These are phyloP conservation scores for Clonostachys byssicola DNA, from an alignment of 2,329 filamentous ascomycete genomes.

Conservation along the genomic window DNA sequence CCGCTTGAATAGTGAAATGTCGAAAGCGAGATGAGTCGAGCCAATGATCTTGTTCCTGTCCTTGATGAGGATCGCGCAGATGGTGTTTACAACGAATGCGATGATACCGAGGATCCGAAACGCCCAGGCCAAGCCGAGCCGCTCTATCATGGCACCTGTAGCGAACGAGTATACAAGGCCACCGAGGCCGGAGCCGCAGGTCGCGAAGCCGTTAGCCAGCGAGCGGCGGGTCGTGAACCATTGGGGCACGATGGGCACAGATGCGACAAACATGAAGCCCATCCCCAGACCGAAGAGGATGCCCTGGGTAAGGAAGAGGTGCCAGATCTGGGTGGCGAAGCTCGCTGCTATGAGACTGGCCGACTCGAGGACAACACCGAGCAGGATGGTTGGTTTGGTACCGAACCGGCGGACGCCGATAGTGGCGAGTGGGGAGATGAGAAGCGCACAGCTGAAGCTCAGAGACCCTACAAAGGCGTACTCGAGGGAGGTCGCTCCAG, in stretches of 20 bases:
- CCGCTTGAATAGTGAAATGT: constrained; percentile 55
- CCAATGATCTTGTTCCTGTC: constrained; percentile 72
- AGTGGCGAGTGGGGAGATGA: constrained; percentile 63
- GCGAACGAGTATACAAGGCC: constrained; percentile 66
- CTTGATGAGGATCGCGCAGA: constrained; percentile 58
- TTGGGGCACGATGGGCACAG: constrained; percentile 64
- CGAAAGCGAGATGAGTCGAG: constrained; percentile 63
- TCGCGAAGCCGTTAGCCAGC: constrained; percentile 64
- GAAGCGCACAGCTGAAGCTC: constrained; percentile 38
- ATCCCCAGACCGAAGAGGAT: constrained; percentile 74
- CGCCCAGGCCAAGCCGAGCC: constrained; percentile 61
- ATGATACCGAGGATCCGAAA: constrained; percentile 63
- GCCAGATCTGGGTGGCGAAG: constrained; percentile 66
- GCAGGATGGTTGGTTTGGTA: constrained; percentile 55
- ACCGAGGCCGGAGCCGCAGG: constrained; percentile 71
- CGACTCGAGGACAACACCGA: constrained; percentile 59
- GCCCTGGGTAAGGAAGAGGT: constrained; percentile 72
- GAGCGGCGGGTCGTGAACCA: constrained; percentile 69
- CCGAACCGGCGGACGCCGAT: constrained; percentile 52
- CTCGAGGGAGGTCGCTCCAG: constrained; percentile 53
- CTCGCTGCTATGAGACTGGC: constrained; percentile 61
- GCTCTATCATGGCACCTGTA: constrained; percentile 63
- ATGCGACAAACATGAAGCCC: constrained; percentile 70
- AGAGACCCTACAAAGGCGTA: constrained; percentile 65
- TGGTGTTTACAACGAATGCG: constrained; percentile 58